These are phyloP conservation scores for Chrysanthemum makinoi DNA, from an alignment of 129 eudicot species.

Conservation along the genomic window DNA sequence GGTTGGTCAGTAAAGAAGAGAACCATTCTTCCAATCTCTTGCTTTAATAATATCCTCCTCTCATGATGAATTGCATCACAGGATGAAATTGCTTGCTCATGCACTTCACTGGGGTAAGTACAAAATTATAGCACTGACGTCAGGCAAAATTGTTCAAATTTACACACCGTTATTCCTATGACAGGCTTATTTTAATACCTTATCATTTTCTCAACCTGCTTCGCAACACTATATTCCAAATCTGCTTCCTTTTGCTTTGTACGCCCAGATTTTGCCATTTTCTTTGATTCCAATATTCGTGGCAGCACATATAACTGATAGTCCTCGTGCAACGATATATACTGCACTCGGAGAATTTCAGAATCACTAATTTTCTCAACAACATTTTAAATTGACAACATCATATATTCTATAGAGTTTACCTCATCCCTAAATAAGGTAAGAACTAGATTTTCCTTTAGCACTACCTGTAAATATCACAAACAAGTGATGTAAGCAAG, in stretches of 20 bases:
- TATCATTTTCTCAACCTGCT: conserved; percentile 99
- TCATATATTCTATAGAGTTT: conserved; percentile 31
- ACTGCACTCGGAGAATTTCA: conserved; percentile 43
- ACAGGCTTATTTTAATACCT: conserved; percentile 53
- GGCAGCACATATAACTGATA: conserved; percentile 94
- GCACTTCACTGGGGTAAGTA: conserved; percentile 77
- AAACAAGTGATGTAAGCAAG: conserved; percentile 21
- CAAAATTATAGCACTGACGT: neutral
- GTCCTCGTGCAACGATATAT: conserved; percentile 90
- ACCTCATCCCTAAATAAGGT: conserved; percentile 93
- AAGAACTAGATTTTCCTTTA: conserved; percentile 90
- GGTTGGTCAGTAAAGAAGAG: conserved; percentile 98
- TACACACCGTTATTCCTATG: neutral
- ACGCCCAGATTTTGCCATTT: conserved; percentile 97
- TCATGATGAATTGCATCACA: conserved; percentile 95
- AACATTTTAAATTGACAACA: conserved; percentile 6
- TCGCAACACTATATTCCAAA: conserved; percentile 96
- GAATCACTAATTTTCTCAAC: conserved; percentile 7
- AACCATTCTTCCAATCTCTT: conserved; percentile 98
- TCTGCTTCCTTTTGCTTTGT: conserved; percentile 99
- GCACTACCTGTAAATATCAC: conserved; percentile 68
- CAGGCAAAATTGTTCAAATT: neutral
- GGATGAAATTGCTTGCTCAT: conserved; percentile 85
- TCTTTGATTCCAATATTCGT: conserved; percentile 94
- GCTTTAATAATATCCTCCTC: conserved; percentile 83